A percentile compares a stretch with the other conserved stretches of the same genome.
Evolutionary conservation across 169 alveolate genomes (phyloP).

Genomic region (Plasmodium gonderi): DNA sequence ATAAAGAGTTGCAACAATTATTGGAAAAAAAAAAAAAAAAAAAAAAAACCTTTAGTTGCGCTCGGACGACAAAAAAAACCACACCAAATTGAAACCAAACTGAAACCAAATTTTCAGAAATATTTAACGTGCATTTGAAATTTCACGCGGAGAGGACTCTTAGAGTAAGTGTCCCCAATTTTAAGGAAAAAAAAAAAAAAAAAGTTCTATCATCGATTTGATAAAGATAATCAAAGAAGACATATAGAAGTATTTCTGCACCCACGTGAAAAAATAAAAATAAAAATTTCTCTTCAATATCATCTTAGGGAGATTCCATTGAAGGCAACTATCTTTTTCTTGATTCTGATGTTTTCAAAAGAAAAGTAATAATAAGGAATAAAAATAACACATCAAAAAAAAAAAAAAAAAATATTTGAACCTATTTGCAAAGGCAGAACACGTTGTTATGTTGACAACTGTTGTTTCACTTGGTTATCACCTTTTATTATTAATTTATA

Average conservation of each 20-base stretch:
- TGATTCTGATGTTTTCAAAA: slow-evolving; percentile 37
- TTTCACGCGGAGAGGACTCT: slow-evolving; percentile 30
- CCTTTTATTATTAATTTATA: no score
- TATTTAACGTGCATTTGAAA: slow-evolving; percentile 37
- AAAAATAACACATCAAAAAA: not conserved
- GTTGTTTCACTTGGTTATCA: no score
- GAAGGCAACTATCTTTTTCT: slow-evolving; percentile 62
- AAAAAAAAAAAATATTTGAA: not conserved
- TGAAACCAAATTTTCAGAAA: slow-evolving; percentile 16
- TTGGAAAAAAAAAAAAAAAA: not conserved
- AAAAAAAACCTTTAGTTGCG: not conserved
- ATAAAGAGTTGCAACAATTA: not conserved
- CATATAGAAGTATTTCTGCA: not conserved
- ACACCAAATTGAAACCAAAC: not conserved
- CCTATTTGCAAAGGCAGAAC: no score
- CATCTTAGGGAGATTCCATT: slow-evolving; percentile 24
- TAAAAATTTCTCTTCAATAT: not conserved
- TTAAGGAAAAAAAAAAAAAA: no score
- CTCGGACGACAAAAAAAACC: not conserved
- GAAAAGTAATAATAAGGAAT: slow-evolving; percentile 2
- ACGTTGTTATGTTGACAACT: no score
- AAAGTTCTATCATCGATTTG: no score
- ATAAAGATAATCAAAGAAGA: not conserved
- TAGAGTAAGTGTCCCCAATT: slow-evolving; percentile 14
- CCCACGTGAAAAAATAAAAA: not conserved